Percentiles rank a stretch among this genome's conserved stretches.
Conservation (phyloP, 768 basidiomycete genomes). For the Naganishia kalamii region DNA sequence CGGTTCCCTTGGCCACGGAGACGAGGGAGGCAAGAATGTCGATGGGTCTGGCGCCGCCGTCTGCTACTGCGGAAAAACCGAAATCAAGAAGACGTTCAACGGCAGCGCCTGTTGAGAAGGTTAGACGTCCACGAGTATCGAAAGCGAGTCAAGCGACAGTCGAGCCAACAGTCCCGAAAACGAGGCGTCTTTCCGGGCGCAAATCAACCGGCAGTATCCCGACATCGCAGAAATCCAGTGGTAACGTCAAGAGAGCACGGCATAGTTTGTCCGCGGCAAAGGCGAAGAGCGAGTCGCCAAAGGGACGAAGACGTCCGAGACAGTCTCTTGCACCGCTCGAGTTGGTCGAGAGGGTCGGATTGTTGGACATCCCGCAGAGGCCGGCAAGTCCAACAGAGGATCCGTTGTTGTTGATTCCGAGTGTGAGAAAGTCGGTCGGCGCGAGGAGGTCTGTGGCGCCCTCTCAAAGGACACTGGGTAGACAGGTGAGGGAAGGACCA, state of each 20-base stretch:
- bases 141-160: not conserved
- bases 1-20: not conserved
- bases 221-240: not conserved
- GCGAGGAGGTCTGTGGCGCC: not conserved
- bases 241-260: not conserved
- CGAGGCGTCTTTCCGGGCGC: not conserved
- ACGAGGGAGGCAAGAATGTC: not conserved
- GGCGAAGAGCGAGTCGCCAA: not conserved
- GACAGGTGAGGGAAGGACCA: no score
- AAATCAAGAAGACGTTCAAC: not conserved
- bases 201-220: constrained; percentile 7
- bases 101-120: not conserved
- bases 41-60: not conserved
- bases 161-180: not conserved
- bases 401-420: constrained; percentile 10
- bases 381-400: constrained; percentile 16
- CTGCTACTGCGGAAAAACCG: not conserved
- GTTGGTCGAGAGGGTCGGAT: not conserved
- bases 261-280: not conserved
- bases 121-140: not conserved
- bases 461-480: not conserved
- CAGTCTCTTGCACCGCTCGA: constrained; percentile 12
- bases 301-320: not conserved
- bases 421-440: not conserved
- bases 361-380: constrained; percentile 1